These are phyloP conservation scores for Scheffersomyces illinoinensis DNA, from an alignment of 1,139 yeast species.

Conservation along the genomic window DNA sequence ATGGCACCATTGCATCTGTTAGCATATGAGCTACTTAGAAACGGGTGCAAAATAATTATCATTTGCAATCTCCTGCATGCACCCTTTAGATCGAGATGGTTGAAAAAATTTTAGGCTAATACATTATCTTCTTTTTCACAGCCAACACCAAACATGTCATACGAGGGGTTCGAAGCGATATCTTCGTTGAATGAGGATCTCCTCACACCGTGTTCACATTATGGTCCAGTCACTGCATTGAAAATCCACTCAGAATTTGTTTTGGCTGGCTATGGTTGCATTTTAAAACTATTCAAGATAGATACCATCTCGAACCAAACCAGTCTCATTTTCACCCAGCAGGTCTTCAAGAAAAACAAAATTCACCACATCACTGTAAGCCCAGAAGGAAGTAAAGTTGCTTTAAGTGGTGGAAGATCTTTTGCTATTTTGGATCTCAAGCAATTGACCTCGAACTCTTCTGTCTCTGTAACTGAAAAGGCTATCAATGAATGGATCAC, in stretches of 20 bases:
- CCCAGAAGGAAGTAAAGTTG: constrained; percentile 28
- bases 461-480: constrained; percentile 36
- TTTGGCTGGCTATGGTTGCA: constrained; percentile 78
- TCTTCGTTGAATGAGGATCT: constrained; percentile 20
- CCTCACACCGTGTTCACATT: constrained; percentile 38
- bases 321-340: constrained; percentile 36
- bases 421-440: constrained; percentile 44
- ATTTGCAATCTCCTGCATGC: not conserved
- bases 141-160: constrained; percentile 2
- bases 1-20: not conserved
- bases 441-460: constrained; percentile 14
- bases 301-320: constrained; percentile 30
- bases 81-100: not conserved
- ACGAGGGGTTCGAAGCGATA: constrained; percentile 9
- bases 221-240: constrained; percentile 77
- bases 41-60: not conserved
- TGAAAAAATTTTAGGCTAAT: not conserved
- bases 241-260: constrained; percentile 42
- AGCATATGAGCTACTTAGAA: not conserved
- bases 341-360: constrained; percentile 67
- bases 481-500: constrained; percentile 79
- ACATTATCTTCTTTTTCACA: constrained; percentile 1
- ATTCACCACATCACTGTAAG: constrained; percentile 68
- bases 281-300: constrained; percentile 53
- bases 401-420: constrained; percentile 76